Evolutionary conservation across 106 monocot species (phyloP), one percentile per base, ranked within the genome.

Genomic region (Ottelia alismoides): DNA sequence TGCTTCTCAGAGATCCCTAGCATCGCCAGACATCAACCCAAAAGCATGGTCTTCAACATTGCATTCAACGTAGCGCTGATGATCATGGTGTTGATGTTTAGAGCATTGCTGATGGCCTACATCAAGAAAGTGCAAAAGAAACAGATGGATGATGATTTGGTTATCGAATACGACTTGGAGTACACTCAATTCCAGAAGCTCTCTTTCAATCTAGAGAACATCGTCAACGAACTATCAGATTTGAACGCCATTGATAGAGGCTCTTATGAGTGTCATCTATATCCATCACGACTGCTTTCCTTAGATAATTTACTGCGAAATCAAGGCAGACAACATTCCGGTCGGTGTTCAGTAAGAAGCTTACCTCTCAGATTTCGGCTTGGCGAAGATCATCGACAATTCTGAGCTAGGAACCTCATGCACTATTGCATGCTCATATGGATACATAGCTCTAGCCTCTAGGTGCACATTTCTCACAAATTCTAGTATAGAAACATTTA

Each of bases 201-300:
- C 4, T 18, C 11, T 12, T 63, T 71, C 49, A 44, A 55, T 9
- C 14, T 63, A 2, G 32, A 63, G 10, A 64, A 64, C 16, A 53
- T 63, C 1, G 35, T 57, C 16, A 23, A 19, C 11, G 64, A 63
- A 30, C 21, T 71, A 14, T 24, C 16, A 25, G 64, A 64, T 21
- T 57, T 57, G 16, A 71, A 63, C 22, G 18, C 64, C 25, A 51
- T 71, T 17, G 63, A 64, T 16, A 52, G 24, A 12, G 71, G 71
- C 7, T 56, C 63, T 29, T 71, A n/a, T 56, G 0, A 51, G 71
- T 1, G 51, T 56, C 12, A 64, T 63, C 1, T 71, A 71, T 25
- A 63, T 71, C 50, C 71, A 71, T 58, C 71, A 71, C 11, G 71
- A 58, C 27, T 71, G 71, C 44, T 22, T 35, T 16, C 71, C 71